These are phyloP conservation scores for Salix koriyanagi DNA, from an alignment of 345 rosid species.

Conservation along the genomic window DNA sequence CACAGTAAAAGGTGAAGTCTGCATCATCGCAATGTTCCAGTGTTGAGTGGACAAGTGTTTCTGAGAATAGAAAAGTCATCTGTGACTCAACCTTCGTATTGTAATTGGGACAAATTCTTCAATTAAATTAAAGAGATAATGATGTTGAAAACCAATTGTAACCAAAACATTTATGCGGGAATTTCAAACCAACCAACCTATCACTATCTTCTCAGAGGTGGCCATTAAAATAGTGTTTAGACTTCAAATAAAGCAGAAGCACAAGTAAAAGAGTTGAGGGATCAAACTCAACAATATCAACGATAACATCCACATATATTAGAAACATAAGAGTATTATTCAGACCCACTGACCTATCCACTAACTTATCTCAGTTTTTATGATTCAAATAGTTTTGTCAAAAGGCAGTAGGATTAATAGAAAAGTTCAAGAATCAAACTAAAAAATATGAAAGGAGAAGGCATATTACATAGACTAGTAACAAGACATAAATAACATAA, in stretches of 20 bases:
- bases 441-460: neutral
- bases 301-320: too few species aligned
- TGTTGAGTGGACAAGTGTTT: slow-evolving; percentile 90
- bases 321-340: neutral
- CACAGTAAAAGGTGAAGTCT: slow-evolving; percentile 79
- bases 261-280: neutral
- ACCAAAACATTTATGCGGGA: neutral
- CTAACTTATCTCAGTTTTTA: neutral
- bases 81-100: slow-evolving; percentile 3
- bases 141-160: neutral
- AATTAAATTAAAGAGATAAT: neutral
- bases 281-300: neutral
- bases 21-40: slow-evolving; percentile 68
- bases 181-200: neutral
- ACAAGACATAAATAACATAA: neutral
- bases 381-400: neutral
- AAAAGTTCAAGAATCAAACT: neutral
- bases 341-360: neutral
- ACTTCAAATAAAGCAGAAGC: neutral
- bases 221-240: neutral
- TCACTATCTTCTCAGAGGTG: neutral
- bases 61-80: slow-evolving; percentile 39
- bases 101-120: neutral
- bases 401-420: neutral
- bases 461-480: neutral